Conservation (phyloP, 305 asterid genomes). For the Fraxinus sp. region DNA sequence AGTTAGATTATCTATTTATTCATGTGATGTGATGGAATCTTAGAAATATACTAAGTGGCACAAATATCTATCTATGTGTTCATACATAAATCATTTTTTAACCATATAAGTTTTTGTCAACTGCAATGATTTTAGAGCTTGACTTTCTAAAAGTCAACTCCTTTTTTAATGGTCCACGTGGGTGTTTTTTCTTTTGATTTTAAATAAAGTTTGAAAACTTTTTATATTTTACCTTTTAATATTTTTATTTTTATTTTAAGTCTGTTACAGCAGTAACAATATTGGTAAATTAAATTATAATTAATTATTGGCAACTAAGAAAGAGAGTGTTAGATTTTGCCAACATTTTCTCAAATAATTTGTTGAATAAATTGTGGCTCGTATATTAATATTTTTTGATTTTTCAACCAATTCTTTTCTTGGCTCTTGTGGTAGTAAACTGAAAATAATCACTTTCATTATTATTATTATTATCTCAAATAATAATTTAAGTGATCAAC, state of each 20-base stretch:
- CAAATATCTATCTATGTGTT: not conserved
- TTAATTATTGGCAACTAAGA: not conserved
- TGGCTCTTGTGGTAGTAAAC: too few species aligned
- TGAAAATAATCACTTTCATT: too few species aligned
- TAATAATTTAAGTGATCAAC: not conserved
- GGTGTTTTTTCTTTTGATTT: not conserved
- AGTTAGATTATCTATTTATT: not conserved
- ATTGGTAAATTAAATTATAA: too few species aligned
- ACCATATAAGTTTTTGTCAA: not conserved
- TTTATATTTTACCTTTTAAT: not conserved
- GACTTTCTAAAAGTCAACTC: not conserved
- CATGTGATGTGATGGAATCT: not conserved
- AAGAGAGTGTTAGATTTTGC: not conserved
- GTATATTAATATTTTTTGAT: too few species aligned
- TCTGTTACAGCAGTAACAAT: not conserved
- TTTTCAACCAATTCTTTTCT: too few species aligned
- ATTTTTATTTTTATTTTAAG: not conserved
- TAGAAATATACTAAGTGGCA: not conserved
- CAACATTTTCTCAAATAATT: not conserved
- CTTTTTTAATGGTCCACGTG: not conserved
- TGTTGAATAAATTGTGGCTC: not conserved
- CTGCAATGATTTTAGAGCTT: not conserved
- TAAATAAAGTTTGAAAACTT: not conserved
- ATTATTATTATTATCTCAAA: not conserved
- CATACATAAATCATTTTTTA: not conserved